Base-by-base conservation (phyloP, 768 basidiomycete species). In the Rhodotorula diobovata region DNA sequence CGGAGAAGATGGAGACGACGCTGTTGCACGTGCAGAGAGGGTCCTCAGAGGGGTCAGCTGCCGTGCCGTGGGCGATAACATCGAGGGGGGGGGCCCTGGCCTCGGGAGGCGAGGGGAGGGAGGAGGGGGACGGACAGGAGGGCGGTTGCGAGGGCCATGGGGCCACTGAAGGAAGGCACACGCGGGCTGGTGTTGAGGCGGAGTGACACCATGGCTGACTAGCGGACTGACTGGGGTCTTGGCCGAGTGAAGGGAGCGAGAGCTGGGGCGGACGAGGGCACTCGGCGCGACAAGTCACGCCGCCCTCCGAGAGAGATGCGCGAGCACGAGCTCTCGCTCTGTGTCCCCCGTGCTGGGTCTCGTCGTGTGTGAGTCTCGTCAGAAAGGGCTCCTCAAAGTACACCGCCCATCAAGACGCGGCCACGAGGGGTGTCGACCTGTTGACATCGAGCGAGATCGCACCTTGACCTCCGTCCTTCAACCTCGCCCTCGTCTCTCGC, bases 1-100 rank as follows among this genome's bases (percentile, higher is more conserved):
- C 70, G 9, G 74, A 75, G 61, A 75, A 75, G 57, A 35, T 35
- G 2, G 60, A 68, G 9, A 74, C 70, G 43, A 70, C 39, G 41
- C 73, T 74, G 66, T 20, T 32, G 53, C 16, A 30, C 11, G 53
- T n/a, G 50, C 11, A 54, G 30, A 15, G 6, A 43, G 32, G 25
- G 32, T 23, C 41, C 1, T 23, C 18, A 34, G 20, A 18, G 0
- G 7, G 41, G 58, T 58, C 43, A 66, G 64, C 8, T n/a, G 23
- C 32, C 16, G 25, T 23, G 23, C 25, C 4, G 6, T 20, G n/a
- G 50, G 21, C 21, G 37, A 50, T 18, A 5, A 20, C 1, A 46
- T 18, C 39, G 34, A 32, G 14, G 34, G 39, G 61, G 35, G 10
- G 50, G 35, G 20, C 30, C n/a, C n/a, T n/a, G 34, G 18, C 23